Percentiles rank a stretch among this genome's conserved stretches.
phyloP scores from a whole-genome alignment of 2,329 filamentous ascomycete species.

The Pestalotiopsis fici region DNA sequence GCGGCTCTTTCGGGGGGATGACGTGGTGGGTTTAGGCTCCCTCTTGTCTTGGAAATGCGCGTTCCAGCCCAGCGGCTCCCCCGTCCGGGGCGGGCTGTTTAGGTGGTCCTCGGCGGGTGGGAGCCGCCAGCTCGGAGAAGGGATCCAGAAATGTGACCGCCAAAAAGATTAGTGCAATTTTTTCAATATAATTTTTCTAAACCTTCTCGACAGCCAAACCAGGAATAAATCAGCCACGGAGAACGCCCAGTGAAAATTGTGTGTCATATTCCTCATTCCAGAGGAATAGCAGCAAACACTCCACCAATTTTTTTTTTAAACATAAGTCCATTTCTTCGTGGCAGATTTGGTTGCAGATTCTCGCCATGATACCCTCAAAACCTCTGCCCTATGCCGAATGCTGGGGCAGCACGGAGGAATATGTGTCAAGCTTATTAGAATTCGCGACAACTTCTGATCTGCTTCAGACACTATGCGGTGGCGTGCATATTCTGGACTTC shows the following conservation, averaged over 20 bases:
- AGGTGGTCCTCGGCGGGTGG: neutral
- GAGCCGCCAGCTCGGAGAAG: neutral
- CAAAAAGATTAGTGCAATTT: neutral
- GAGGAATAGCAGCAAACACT: neutral
- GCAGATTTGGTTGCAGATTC: neutral
- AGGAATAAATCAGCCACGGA: neutral
- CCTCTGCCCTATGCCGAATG: slow-evolving; percentile 69
- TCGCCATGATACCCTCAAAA: slow-evolving; percentile 48
- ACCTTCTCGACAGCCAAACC: neutral
- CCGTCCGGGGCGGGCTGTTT: neutral
- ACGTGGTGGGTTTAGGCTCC: slow-evolving; percentile 6
- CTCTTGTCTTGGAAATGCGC: neutral
- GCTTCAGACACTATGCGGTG: slow-evolving; percentile 88
- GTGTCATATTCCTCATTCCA: neutral
- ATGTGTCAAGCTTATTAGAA: slow-evolving; percentile 74
- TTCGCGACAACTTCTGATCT: slow-evolving; percentile 75
- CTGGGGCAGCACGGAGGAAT: slow-evolving; percentile 73
- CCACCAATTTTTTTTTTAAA: neutral
- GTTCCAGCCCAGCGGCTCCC: neutral
- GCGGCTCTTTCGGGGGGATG: neutral
- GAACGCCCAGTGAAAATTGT: neutral
- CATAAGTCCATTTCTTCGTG: neutral
- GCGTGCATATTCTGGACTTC: slow-evolving; percentile 97
- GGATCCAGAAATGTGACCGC: neutral
- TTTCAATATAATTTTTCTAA: neutral